phyloP scores from a whole-genome alignment of 73 alveolate genomes.

The Uronychia setigera region DNA sequence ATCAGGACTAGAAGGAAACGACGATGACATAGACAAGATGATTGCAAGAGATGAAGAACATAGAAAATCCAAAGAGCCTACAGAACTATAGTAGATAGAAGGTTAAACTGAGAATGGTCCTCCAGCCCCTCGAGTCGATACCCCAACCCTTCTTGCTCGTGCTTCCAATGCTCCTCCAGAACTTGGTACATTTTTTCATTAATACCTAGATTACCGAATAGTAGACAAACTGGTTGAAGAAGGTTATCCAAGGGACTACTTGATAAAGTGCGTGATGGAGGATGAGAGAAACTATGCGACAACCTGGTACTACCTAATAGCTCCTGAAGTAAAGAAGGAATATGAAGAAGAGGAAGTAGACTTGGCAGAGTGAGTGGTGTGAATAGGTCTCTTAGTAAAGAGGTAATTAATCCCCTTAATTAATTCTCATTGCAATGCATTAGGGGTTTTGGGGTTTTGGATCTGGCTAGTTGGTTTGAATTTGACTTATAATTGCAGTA shows the following conservation, averaged over 20 bases:
- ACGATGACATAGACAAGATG: neutral
- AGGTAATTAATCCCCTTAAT: too few species aligned
- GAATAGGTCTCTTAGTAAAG: too few species aligned
- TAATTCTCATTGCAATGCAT: too few species aligned
- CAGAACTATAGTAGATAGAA: neutral
- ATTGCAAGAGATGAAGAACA: neutral
- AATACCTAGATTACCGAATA: neutral
- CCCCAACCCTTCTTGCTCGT: neutral
- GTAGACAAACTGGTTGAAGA: neutral
- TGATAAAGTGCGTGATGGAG: neutral
- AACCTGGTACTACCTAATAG: neutral
- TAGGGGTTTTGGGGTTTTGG: too few species aligned
- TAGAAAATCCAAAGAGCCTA: neutral
- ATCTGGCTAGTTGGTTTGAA: too few species aligned
- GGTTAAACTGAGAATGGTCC: too few species aligned
- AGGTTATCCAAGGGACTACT: neutral
- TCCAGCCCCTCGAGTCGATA: too few species aligned
- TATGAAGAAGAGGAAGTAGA: neutral
- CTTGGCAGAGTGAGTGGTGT: neutral
- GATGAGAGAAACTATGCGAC: neutral
- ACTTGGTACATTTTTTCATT: neutral
- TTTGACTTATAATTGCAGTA: too few species aligned
- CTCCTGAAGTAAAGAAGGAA: neutral
- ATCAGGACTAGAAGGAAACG: neutral
- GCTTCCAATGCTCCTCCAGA: neutral